Evolutionary conservation across 805 yeast species (phyloP).

Genomic region (Candida hungchunana): DNA sequence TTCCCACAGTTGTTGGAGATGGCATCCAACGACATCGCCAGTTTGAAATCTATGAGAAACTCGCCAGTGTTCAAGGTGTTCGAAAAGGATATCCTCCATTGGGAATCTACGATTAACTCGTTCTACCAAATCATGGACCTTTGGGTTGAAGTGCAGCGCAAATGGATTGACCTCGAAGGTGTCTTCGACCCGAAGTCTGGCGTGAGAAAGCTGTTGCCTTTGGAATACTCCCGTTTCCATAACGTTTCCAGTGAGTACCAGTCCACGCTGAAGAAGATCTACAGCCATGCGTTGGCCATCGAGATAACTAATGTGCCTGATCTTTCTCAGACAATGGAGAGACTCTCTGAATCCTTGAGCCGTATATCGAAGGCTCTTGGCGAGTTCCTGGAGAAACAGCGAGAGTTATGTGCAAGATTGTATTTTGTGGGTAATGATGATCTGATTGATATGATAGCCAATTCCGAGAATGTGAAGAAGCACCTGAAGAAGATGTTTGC

Average conservation of each 20-base stretch:
- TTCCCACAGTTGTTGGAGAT: slow-evolving; percentile 63
- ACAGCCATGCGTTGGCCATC: slow-evolving; percentile 45
- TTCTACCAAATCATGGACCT: slow-evolving; percentile 50
- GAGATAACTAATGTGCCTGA: slow-evolving; percentile 53
- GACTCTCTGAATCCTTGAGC: slow-evolving; percentile 49
- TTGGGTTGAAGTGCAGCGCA: slow-evolving; percentile 86
- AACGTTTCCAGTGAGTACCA: slow-evolving; percentile 59
- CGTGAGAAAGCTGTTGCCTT: slow-evolving; percentile 58
- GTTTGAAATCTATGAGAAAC: slow-evolving; percentile 63
- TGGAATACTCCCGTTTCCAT: slow-evolving; percentile 64
- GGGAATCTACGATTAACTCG: slow-evolving; percentile 53
- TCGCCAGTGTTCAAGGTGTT: slow-evolving; percentile 60
- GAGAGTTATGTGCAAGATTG: slow-evolving; percentile 74
- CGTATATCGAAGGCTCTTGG: slow-evolving; percentile 62
- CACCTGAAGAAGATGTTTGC: slow-evolving; percentile 70
- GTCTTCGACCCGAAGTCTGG: slow-evolving; percentile 61
- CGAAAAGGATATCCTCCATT: slow-evolving; percentile 48
- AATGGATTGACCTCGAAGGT: slow-evolving; percentile 84
- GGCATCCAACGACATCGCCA: slow-evolving; percentile 55
- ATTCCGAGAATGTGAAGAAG: slow-evolving; percentile 49
- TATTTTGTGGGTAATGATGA: slow-evolving; percentile 92
- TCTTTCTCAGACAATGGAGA: slow-evolving; percentile 41
- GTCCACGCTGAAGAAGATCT: slow-evolving; percentile 44
- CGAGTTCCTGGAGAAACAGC: slow-evolving; percentile 75
- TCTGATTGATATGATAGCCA: slow-evolving; percentile 75